Conservation (phyloP, 2,329 filamentous ascomycete species). For the Pyrenochaeta sp. region DNA sequence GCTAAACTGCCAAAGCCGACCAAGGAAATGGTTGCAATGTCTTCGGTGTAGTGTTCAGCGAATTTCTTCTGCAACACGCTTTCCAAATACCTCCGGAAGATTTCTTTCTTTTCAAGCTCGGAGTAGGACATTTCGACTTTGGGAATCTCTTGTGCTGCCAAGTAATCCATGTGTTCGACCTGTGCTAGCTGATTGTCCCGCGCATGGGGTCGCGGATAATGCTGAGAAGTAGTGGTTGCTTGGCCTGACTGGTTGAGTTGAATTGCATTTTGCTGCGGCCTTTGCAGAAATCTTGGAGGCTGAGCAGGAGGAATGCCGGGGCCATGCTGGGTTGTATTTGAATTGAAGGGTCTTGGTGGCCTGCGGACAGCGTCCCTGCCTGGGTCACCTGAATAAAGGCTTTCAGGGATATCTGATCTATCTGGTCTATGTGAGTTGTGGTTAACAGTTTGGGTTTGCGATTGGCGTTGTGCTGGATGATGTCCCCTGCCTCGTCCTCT, state of each 20-base stretch:
- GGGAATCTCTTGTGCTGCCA: conserved; percentile 59
- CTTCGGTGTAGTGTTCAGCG: conserved; percentile 57
- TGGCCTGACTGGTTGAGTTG: conserved; percentile 6
- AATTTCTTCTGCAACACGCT: conserved; percentile 68
- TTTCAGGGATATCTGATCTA: conserved; percentile 5
- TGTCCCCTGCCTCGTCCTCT: conserved; percentile 18
- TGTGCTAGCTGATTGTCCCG: conserved; percentile 44
- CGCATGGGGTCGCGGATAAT: conserved; percentile 21
- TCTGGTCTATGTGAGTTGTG: conserved; percentile 8
- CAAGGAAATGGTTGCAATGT: conserved; percentile 65
- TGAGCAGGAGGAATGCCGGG: conserved; percentile 6
- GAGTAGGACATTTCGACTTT: conserved; percentile 67
- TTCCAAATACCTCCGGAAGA: conserved; percentile 72
- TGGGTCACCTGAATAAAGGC: not conserved
- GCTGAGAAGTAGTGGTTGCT: conserved; percentile 4
- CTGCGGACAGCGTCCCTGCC: conserved; percentile 2
- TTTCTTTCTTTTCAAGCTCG: conserved; percentile 75
- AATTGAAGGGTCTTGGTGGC: conserved; percentile 7
- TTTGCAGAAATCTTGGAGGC: conserved; percentile 28
- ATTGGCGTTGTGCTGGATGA: conserved; percentile 15
- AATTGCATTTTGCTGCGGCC: conserved; percentile 19
- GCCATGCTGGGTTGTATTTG: conserved; percentile 2
- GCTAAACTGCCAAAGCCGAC: conserved; percentile 83
- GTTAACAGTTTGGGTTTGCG: conserved; percentile 10
- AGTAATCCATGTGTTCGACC: conserved; percentile 50